Evolutionary conservation across 768 basidiomycete genomes (phyloP), one percentile per base, ranked within the genome.

Genomic region (Kwoniella botswanensis): DNA sequence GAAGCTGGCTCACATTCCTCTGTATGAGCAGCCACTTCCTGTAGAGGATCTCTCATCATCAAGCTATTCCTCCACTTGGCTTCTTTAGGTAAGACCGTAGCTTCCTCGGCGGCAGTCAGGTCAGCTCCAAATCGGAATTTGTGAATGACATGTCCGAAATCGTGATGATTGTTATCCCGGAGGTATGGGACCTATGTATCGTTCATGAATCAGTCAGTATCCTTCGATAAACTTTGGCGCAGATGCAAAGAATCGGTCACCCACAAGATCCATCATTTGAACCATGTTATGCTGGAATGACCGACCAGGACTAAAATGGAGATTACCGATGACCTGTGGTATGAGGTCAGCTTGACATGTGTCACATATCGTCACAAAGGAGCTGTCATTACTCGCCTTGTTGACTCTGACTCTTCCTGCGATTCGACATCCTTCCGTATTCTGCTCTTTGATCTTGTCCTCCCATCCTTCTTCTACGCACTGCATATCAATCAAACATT

Each of bases 401-500:
- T 98, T 98, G 66, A 98, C 93, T 67, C 91, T 92, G 70, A 99
- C 88, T 65, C 90, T 90, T 55, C 97, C 97, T 24, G 90, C 89
- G 72, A 98, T 86, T 83, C 94, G 95, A 86, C 97, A 99, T 0
- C 97, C 97, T 78, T 99, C 97, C 63, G 89, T 88, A 4, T 93
- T 89, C 82, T 98, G 96, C 41, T 94, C 92, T 84, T 90, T 90
- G 73, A 99, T 88, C 82, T 92, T 94, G 5, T 96, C 94, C 26
- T 92, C 88, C 96, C 96, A 99, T 42, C 94, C 93, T 85, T 99
- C 97, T 71, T 91, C 84, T 59, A 90, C 88, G 83, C 97, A 99
- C 94, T 98, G 80, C 11, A 22, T 22, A 52, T 1, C 22, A 55
- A 42, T 42, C 63, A 62, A 62, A 46, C 13, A 35, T 35, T 35